phyloP scores from a whole-genome alignment of 2,329 filamentous ascomycete genomes.

The Fusarium bactridioides region DNA sequence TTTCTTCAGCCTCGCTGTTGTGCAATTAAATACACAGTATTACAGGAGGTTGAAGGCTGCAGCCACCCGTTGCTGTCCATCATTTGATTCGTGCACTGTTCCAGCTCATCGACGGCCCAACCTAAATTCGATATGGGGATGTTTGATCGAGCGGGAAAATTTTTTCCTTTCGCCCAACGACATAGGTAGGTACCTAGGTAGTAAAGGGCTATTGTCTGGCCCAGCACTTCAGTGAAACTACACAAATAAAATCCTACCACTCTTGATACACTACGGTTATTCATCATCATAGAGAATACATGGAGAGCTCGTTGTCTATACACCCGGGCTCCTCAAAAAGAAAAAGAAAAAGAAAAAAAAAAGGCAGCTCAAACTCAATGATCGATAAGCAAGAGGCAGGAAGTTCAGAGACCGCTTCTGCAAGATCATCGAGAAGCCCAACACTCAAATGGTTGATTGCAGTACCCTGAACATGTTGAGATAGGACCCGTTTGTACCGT shows the following conservation, averaged over 20 bases:
- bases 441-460: not conserved
- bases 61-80: constrained; percentile 10
- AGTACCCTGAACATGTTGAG: not conserved
- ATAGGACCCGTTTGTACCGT: not conserved
- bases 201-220: constrained; percentile 9
- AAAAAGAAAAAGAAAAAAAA: too few relatives aligned
- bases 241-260: not conserved
- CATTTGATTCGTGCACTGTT: constrained; percentile 28
- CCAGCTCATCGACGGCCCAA: not conserved
- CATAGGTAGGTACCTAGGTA: not conserved
- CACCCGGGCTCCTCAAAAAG: too few relatives aligned
- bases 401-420: not conserved
- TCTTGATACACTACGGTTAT: not conserved
- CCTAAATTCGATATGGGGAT: not conserved
- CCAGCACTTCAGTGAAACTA: constrained; percentile 6
- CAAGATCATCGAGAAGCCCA: not conserved
- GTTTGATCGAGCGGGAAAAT: constrained; percentile 19
- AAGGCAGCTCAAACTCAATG: not conserved
- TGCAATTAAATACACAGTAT: not conserved
- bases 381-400: not conserved
- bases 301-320: not conserved
- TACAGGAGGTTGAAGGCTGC: not conserved
- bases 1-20: not conserved
- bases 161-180: constrained; percentile 26
- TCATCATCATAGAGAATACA: not conserved